phyloP scores from a whole-genome alignment of 1,284 basidiomycete genomes.

The Sphaerobolus stellatus region DNA sequence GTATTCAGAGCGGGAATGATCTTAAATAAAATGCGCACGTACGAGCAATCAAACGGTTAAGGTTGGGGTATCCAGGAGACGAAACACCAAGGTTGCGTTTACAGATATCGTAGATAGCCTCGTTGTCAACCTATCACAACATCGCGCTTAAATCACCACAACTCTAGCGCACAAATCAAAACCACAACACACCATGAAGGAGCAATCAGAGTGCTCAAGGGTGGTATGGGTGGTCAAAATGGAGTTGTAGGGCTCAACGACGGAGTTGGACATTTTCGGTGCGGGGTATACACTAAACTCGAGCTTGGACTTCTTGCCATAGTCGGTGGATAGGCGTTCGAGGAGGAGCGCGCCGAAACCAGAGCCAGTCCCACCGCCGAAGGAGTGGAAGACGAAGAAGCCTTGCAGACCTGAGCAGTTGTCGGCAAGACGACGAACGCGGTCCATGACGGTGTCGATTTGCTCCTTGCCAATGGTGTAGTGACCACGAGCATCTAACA shows the following conservation, averaged over 20 bases:
- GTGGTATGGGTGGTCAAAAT: constrained; percentile 67
- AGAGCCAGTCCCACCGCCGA: constrained; percentile 66
- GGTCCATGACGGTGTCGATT: constrained; percentile 46
- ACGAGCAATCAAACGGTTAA: constrained; percentile 59
- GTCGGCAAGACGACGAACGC: constrained; percentile 61
- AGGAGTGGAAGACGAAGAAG: constrained; percentile 73
- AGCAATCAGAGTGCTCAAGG: constrained; percentile 67
- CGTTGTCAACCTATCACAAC: constrained; percentile 40
- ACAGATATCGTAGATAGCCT: constrained; percentile 66
- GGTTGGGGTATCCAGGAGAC: constrained; percentile 60
- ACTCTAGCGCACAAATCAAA: neutral
- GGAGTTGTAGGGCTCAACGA: constrained; percentile 69
- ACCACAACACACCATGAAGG: constrained; percentile 44
- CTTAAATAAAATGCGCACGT: constrained; percentile 1
- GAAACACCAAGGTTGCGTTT: constrained; percentile 58
- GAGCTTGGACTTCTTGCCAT: constrained; percentile 68
- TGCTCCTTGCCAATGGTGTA: constrained; percentile 64
- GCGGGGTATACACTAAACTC: constrained; percentile 66
- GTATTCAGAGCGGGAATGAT: neutral
- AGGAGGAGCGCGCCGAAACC: constrained; percentile 65
- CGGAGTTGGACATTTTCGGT: constrained; percentile 57
- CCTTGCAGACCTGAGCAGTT: constrained; percentile 66
- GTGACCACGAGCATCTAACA: constrained; percentile 52
- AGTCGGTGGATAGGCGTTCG: constrained; percentile 62
- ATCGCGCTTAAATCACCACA: neutral